A percentile compares a stretch with the other conserved stretches of the same genome.
These are phyloP conservation scores for Lobosporangium transversale DNA, from an alignment of 192 early-diverging fungal genomes.

Conservation along the genomic window DNA sequence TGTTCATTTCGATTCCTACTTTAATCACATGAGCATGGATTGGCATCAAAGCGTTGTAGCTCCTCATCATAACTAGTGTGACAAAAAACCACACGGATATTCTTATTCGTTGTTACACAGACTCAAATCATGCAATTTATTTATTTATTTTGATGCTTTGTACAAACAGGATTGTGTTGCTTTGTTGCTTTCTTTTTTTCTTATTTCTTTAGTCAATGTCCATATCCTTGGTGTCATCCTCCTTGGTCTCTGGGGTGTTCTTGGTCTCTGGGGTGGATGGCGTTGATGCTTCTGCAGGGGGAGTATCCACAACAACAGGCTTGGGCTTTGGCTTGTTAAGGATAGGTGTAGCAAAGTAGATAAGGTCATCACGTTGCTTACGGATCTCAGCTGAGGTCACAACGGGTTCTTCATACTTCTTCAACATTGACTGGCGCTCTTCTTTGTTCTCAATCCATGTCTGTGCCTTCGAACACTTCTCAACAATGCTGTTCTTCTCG, in stretches of 20 bases:
- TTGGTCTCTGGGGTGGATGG: constrained; percentile 15
- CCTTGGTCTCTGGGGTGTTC: constrained; percentile 30
- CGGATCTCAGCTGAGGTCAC: constrained; percentile 79
- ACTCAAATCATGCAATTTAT: background rate
- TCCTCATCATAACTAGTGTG: too few species aligned
- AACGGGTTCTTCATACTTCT: constrained; percentile 80
- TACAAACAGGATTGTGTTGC: too few species aligned
- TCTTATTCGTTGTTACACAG: too few species aligned
- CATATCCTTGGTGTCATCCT: constrained; percentile 42
- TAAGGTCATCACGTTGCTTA: constrained; percentile 76
- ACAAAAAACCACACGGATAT: too few species aligned
- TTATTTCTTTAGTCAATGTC: constrained; percentile 44
- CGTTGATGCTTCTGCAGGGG: constrained; percentile 8
- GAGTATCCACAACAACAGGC: constrained; percentile 54
- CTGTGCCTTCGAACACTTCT: constrained; percentile 77
- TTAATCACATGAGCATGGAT: too few species aligned
- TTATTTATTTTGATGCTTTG: background rate
- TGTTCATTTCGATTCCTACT: too few species aligned
- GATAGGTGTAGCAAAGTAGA: constrained; percentile 80
- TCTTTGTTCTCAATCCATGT: constrained; percentile 90
- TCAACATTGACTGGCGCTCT: constrained; percentile 74
- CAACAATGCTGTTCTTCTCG: constrained; percentile 87
- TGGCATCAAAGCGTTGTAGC: too few species aligned
- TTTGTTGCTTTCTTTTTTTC: too few species aligned
- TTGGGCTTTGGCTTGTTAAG: constrained; percentile 93